phyloP scores from a whole-genome alignment of 345 rosid genomes.

The Eucalyptus erythrocorys region DNA sequence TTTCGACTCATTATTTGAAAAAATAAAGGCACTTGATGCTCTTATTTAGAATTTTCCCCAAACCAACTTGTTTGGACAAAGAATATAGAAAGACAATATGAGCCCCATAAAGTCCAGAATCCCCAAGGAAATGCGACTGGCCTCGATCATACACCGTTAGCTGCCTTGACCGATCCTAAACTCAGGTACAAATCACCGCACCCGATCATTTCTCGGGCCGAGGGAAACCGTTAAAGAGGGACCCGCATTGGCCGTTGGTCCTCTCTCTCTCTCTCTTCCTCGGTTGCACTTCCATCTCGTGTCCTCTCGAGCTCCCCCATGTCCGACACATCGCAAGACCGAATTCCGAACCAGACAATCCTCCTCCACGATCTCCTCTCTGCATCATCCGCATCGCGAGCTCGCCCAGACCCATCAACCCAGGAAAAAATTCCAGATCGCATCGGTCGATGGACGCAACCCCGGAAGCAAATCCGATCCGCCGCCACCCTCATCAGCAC shows the following conservation, averaged over 20 bases:
- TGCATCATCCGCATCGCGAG: background rate
- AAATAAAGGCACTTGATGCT: rapidly evolving
- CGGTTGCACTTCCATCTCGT: background rate
- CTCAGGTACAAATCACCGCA: background rate
- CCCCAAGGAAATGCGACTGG: background rate
- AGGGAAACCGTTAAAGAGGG: constrained; percentile 18
- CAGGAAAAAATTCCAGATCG: background rate
- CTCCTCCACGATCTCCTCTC: background rate
- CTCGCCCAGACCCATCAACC: background rate
- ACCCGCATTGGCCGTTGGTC: constrained; percentile 48
- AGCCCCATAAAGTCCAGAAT: background rate
- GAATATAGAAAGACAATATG: rapidly evolving
- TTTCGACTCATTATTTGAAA: too few relatives aligned
- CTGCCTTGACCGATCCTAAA: background rate
- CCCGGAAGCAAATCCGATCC: background rate
- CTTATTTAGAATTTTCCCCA: background rate
- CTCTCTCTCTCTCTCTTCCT: background rate
- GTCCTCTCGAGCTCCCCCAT: background rate
- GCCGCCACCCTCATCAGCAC: background rate
- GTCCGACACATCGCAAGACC: background rate
- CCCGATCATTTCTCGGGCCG: background rate
- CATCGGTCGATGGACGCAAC: background rate
- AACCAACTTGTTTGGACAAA: background rate
- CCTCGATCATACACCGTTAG: background rate
- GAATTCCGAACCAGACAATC: background rate